phyloP scores from a whole-genome alignment of 1,284 basidiomycete genomes.

The Cystobasidium slooffiae region DNA sequence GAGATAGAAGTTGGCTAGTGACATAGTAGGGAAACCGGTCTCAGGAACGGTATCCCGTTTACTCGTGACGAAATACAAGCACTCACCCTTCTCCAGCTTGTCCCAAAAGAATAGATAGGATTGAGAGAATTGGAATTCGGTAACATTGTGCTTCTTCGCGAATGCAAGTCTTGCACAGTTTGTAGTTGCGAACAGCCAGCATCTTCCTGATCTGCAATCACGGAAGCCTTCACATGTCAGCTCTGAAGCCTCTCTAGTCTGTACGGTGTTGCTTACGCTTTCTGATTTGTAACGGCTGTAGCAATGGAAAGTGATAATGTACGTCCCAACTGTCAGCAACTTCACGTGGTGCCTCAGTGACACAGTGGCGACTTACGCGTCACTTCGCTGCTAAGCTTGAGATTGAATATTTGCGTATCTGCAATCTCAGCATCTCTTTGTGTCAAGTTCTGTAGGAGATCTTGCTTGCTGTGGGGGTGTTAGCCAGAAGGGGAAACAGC shows the following conservation, averaged over 20 bases:
- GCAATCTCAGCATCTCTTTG: constrained; percentile 58
- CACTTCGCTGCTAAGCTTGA: constrained; percentile 72
- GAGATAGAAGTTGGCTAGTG: constrained; percentile 81
- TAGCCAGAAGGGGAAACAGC: too few relatives aligned
- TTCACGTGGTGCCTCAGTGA: not conserved
- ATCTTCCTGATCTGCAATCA: constrained; percentile 70
- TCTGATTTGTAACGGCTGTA: constrained; percentile 76
- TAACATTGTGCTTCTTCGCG: constrained; percentile 79
- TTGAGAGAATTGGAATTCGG: constrained; percentile 86
- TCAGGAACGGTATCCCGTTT: not conserved
- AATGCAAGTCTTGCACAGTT: constrained; percentile 68
- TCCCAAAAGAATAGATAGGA: constrained; percentile 92
- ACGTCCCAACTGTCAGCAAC: not conserved
- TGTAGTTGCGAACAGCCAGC: constrained; percentile 91
- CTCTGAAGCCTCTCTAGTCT: not conserved
- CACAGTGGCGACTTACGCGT: constrained; percentile 19
- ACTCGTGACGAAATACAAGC: not conserved
- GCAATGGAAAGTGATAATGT: not conserved
- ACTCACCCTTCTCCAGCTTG: constrained; percentile 77
- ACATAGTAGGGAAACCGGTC: constrained; percentile 29
- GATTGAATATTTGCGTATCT: constrained; percentile 83
- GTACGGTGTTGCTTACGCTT: constrained; percentile 48
- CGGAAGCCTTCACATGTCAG: too few relatives aligned
- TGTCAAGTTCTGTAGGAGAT: constrained; percentile 13
- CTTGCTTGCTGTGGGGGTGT: constrained; percentile 45